These are phyloP conservation scores for Lichtheimia corymbifera DNA, from an alignment of 371 early-diverging fungal genomes.

Conservation along the genomic window DNA sequence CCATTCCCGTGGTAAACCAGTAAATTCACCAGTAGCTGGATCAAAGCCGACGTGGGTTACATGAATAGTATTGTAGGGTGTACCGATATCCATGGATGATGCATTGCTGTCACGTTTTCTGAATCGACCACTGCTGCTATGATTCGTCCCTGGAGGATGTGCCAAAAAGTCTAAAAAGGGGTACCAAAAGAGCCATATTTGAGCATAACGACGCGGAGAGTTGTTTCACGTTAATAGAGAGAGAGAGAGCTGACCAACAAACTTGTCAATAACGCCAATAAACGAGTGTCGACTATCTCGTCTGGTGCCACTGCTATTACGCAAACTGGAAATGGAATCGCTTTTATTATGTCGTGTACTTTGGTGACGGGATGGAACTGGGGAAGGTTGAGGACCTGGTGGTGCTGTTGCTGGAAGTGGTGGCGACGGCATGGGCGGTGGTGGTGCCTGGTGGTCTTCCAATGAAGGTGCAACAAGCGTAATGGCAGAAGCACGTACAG, in stretches of 20 bases:
- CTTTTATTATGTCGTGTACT: slow-evolving; percentile 7
- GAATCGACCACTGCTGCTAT: background rate
- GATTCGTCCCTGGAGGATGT: slow-evolving; percentile 1
- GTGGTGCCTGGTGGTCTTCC: too few species aligned
- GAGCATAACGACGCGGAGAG: background rate
- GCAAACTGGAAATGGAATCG: background rate
- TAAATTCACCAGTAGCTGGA: slow-evolving; percentile 86
- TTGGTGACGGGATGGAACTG: background rate
- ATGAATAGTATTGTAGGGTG: slow-evolving; percentile 95
- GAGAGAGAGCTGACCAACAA: slow-evolving; percentile 27
- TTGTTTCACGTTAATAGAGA: background rate
- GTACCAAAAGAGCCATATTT: too few species aligned
- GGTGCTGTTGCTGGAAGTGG: background rate
- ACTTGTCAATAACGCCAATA: slow-evolving; percentile 56
- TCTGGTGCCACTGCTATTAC: slow-evolving; percentile 14
- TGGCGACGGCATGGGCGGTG: slow-evolving; percentile 7
- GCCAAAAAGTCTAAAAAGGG: slow-evolving; percentile 6
- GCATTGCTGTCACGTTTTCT: background rate
- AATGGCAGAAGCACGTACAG: slow-evolving; percentile 19
- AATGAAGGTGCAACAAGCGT: slow-evolving; percentile 16
- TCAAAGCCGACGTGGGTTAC: slow-evolving; percentile 93
- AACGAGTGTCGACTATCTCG: slow-evolving; percentile 35
- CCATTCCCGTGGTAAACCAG: slow-evolving; percentile 95
- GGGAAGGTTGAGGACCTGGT: background rate
- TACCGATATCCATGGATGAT: slow-evolving; percentile 67